Percentiles rank a stretch among this genome's conserved stretches.
Evolutionary conservation across 2,329 filamentous ascomycete species (phyloP).

Genomic region (Microsporum audouinii): DNA sequence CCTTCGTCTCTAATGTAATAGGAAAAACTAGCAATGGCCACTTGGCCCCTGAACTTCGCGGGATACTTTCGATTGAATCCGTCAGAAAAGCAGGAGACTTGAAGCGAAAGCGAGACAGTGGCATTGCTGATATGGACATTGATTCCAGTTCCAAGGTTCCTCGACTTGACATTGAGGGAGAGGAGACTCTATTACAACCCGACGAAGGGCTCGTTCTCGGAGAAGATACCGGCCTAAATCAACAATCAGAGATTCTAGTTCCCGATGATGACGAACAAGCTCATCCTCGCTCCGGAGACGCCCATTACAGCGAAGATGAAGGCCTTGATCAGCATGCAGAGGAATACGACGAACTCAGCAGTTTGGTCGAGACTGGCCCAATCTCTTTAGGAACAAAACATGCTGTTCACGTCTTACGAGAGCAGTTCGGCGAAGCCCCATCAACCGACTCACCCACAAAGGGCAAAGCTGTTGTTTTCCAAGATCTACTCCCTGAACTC

Average conservation of each 20-base stretch:
- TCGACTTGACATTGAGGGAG: conserved; percentile 50
- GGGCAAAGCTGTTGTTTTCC: conserved; percentile 71
- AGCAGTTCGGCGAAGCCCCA: conserved; percentile 57
- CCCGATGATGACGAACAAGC: conserved; percentile 43
- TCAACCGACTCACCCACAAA: conserved; percentile 59
- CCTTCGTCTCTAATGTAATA: conserved; percentile 78
- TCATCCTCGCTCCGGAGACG: conserved; percentile 19
- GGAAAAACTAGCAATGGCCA: conserved; percentile 63
- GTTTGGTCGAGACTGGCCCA: conserved; percentile 67
- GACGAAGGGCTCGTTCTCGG: conserved; percentile 44
- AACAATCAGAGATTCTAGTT: conserved; percentile 53
- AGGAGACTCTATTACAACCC: conserved; percentile 44
- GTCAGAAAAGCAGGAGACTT: conserved; percentile 65
- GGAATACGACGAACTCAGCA: conserved; percentile 67
- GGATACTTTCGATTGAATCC: conserved; percentile 78
- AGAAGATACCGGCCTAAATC: conserved; percentile 32
- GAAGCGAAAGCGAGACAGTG: conserved; percentile 89
- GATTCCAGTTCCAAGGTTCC: conserved; percentile 55
- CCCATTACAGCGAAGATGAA: conserved; percentile 39
- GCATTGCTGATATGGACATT: conserved; percentile 67
- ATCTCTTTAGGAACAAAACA: conserved; percentile 89
- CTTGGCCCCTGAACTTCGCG: conserved; percentile 87
- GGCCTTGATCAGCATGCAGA: conserved; percentile 40
- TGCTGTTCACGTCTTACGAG: conserved; percentile 85
- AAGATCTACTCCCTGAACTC: conserved; percentile 74